Percentiles rank a stretch among this genome's conserved stretches.
Evolutionary conservation across 495 filamentous ascomycete species (phyloP).

Genomic region (Sporormia fimetaria): DNA sequence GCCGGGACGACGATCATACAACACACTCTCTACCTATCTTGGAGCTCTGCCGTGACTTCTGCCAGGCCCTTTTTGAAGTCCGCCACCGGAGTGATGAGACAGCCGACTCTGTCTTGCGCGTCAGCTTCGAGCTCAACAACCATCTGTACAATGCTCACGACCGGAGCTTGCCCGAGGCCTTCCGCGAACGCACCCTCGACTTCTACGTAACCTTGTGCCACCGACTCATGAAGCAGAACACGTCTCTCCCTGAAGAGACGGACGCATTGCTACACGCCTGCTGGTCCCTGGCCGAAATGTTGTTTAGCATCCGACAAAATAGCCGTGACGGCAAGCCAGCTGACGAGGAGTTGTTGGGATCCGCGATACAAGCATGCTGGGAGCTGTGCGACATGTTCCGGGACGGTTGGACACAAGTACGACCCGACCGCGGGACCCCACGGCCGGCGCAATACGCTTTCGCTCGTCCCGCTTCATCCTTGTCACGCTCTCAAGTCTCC

Average conservation of each 20-base stretch:
- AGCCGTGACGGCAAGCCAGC: constrained; percentile 57
- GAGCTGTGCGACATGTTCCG: constrained; percentile 89
- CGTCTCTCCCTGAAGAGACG: constrained; percentile 61
- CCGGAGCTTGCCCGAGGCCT: constrained; percentile 71
- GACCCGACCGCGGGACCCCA: constrained; percentile 78
- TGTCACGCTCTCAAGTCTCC: constrained; percentile 15
- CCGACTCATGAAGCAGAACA: constrained; percentile 84
- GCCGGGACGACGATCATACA: constrained; percentile 56
- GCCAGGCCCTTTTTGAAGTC: constrained; percentile 78
- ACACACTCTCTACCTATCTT: constrained; percentile 66
- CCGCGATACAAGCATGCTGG: constrained; percentile 87
- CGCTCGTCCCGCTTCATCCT: constrained; percentile 24
- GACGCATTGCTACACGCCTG: constrained; percentile 75
- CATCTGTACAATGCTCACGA: constrained; percentile 89
- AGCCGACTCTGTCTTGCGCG: constrained; percentile 71
- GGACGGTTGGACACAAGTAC: constrained; percentile 83
- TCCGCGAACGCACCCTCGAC: constrained; percentile 78
- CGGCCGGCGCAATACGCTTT: constrained; percentile 69
- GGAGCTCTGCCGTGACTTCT: constrained; percentile 84
- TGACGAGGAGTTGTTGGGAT: constrained; percentile 74
- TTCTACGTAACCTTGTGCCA: constrained; percentile 92
- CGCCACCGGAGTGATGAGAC: constrained; percentile 61
- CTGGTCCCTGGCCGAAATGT: constrained; percentile 86
- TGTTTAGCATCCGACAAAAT: constrained; percentile 83
- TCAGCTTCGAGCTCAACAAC: constrained; percentile 92